phyloP scores from a whole-genome alignment of 306 rosid species.

The Acacia confusa region DNA sequence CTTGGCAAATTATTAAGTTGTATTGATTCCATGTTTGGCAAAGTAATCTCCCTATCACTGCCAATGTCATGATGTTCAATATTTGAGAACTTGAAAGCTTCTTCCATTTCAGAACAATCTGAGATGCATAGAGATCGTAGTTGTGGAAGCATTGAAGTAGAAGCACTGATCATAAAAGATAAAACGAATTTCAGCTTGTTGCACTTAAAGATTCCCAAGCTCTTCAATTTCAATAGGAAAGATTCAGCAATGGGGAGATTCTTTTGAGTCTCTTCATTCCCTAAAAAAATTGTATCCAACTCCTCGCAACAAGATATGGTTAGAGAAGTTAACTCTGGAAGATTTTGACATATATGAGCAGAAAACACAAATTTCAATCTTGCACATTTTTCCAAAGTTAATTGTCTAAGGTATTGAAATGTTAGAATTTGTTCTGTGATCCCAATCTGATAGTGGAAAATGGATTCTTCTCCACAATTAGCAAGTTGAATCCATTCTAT shows the following conservation, averaged over 20 bases:
- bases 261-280: background rate
- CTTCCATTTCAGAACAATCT: background rate
- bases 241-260: background rate
- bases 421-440: background rate
- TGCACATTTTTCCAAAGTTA: background rate
- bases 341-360: no score
- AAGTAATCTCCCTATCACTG: background rate
- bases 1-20: background rate
- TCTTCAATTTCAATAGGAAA: background rate
- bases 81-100: background rate
- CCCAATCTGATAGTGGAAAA: background rate
- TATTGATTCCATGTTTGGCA: background rate
- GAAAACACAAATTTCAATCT: background rate
- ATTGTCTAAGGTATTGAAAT: background rate
- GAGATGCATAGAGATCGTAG: background rate
- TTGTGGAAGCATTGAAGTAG: background rate
- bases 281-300: background rate
- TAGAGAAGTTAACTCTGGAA: background rate
- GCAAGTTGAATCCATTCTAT: background rate
- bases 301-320: background rate
- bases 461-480: background rate
- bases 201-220: background rate
- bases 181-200: background rate
- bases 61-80: background rate
- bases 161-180: background rate